These are phyloP conservation scores for Botrytis hyacinthi DNA, from an alignment of 2,329 filamentous ascomycete species.

Conservation along the genomic window DNA sequence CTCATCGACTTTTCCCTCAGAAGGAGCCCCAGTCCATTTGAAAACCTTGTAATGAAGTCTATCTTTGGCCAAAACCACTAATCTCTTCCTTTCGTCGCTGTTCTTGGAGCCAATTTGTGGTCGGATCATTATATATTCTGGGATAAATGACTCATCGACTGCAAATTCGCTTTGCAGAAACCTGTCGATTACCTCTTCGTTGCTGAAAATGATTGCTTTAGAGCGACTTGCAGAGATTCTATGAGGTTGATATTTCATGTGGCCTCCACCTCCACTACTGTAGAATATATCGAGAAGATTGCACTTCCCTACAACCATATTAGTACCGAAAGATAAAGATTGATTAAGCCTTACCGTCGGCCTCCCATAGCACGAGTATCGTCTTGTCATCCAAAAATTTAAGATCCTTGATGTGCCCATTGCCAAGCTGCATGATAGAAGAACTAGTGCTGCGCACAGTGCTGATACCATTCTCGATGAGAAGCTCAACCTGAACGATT, in stretches of 20 bases:
- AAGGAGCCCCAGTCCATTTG: conserved; percentile 18
- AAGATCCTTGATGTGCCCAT: conserved; percentile 37
- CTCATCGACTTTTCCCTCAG: conserved; percentile 19
- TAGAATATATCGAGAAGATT: conserved; percentile 34
- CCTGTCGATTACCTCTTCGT: conserved; percentile 26
- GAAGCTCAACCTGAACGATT: conserved; percentile 32
- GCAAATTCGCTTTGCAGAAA: conserved; percentile 28
- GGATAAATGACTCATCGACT: conserved; percentile 26
- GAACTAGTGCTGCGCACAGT: conserved; percentile 27
- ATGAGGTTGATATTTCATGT: conserved; percentile 24
- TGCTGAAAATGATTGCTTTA: conserved; percentile 22
- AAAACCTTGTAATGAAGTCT: conserved; percentile 35
- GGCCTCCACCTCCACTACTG: background rate
- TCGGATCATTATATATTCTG: conserved; percentile 33
- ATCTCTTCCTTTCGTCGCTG: conserved; percentile 26
- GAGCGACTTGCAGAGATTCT: conserved; percentile 2
- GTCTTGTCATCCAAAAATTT: conserved; percentile 35
- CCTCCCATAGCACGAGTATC: conserved; percentile 36
- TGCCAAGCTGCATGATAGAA: conserved; percentile 32
- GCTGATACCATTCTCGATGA: conserved; percentile 38
- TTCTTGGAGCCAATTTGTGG: conserved; percentile 12
- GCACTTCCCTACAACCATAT: conserved; percentile 11
- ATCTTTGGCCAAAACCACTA: conserved; percentile 34
- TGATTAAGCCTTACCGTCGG: conserved; percentile 27
- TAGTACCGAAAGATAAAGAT: background rate